Conservation (phyloP, 106 monocot genomes). For the Apostasia shenzhenica region DNA sequence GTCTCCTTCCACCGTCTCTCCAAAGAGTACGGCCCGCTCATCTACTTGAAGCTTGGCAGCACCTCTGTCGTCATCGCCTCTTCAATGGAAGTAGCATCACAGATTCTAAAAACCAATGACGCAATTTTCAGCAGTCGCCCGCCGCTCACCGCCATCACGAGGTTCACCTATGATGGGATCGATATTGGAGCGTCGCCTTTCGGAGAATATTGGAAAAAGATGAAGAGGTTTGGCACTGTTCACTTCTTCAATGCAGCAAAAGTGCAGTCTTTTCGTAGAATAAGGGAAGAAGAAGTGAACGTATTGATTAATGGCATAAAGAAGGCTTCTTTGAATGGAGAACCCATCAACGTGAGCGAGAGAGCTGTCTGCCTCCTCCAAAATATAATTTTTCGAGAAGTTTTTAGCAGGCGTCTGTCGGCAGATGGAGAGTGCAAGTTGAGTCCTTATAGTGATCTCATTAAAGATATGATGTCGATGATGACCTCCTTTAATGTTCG, state of each 20-base stretch:
- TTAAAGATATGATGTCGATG: not conserved
- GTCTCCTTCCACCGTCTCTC: slow-evolving; percentile 8
- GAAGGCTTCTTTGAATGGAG: not conserved
- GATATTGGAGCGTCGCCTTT: slow-evolving; percentile 8
- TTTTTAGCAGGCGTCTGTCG: not conserved
- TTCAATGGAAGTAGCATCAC: not conserved
- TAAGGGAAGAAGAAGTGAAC: slow-evolving; percentile 6
- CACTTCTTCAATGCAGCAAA: not conserved
- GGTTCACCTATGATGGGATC: slow-evolving; percentile 1
- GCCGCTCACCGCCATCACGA: not conserved
- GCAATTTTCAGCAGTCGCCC: slow-evolving; percentile 11
- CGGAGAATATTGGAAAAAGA: slow-evolving; percentile 10
- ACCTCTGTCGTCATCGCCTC: slow-evolving; percentile 14
- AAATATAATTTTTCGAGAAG: not conserved
- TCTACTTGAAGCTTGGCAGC: slow-evolving; percentile 18
- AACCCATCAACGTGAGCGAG: not conserved
- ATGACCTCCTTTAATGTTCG: not conserved
- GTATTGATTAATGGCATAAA: not conserved
- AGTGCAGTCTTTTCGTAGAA: not conserved
- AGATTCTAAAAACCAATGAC: slow-evolving; percentile 16
- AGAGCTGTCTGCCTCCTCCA: not conserved
- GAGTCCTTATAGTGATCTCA: not conserved
- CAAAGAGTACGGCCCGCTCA: slow-evolving; percentile 13
- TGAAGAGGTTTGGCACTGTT: not conserved
- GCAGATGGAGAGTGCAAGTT: not conserved